Conservation (phyloP, 169 alveolate genomes). For the Plasmodium adleri region DNA sequence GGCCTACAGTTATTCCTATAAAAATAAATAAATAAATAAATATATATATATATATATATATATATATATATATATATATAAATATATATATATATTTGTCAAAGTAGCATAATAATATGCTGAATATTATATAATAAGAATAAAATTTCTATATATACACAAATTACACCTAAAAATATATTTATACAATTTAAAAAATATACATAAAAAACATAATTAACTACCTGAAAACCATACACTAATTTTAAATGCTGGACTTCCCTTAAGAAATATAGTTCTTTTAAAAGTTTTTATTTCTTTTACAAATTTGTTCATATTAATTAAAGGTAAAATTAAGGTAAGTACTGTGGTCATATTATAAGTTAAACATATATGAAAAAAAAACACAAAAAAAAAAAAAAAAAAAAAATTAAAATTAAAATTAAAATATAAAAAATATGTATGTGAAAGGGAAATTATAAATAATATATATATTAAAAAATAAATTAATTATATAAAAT, state of each 20-base stretch:
- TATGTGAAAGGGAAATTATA: no score
- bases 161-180: background rate
- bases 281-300: slow-evolving; percentile 67
- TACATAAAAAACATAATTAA: background rate
- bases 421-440: background rate
- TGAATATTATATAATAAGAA: background rate
- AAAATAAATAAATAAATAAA: background rate
- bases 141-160: background rate
- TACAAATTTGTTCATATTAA: slow-evolving; percentile 10
- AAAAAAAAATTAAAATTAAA: no score
- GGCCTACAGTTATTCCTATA: slow-evolving; percentile 70
- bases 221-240: slow-evolving; percentile 76
- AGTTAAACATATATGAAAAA: slow-evolving; percentile 7
- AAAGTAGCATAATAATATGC: background rate
- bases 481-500: background rate
- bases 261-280: slow-evolving; percentile 70
- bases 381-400: background rate
- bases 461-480: background rate
- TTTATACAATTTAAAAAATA: background rate
- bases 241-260: slow-evolving; percentile 73
- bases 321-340: no score
- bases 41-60: background rate
- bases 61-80: background rate
- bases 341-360: slow-evolving; percentile 18
- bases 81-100: background rate